Evolutionary conservation across 2,329 filamentous ascomycete species (phyloP), one percentile per base, ranked within the genome.

Genomic region (Neophaeococcomyces aloes): DNA sequence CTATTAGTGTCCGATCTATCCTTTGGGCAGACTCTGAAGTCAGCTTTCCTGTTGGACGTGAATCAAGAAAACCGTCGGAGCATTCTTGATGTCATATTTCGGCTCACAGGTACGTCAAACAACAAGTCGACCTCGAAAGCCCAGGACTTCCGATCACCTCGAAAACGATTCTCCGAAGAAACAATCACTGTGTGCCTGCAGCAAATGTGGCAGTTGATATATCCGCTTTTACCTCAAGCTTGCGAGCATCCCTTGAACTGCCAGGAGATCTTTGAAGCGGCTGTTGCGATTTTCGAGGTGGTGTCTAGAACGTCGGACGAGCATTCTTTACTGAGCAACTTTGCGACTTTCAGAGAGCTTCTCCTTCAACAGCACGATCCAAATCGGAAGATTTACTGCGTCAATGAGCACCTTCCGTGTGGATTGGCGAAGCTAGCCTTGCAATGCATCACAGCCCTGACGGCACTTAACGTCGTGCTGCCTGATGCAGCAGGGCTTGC

Each of bases 241-340:
- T 55, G 60, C 13, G 48, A 59, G 7, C 59, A 61, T 48, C 59
- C 62, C 32, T 45, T 56, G 13, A 60, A 62, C 15, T 67, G 65
- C 17, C 61, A 65, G 42, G 65, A 74, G 48, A 64, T 70, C 41
- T 71, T 70, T 44, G 63, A 68, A 36, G 61, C 66, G 30, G 58
- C 65, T 33, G 53, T 66, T 15, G 53, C 59, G 18, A 59, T 70
- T 21, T 65, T 72, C 43, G 59, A 61, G 32, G 63, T 61, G 10
- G 61, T 69, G 17, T 59, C 62, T 18, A 63, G 64, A 32, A 44
- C 29, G 21, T 23, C 38, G 17, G 27, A 29, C 19, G 33, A 31
- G 6, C 5, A 34, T 11, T 15, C 39, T 11, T 19, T 42, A 18
- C 21, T 27, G 3, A 21, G n/a, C 13, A 59, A 57, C 19, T 62